Conservation (phyloP, 106 monocot species). For the Dendrobium officinale region DNA sequence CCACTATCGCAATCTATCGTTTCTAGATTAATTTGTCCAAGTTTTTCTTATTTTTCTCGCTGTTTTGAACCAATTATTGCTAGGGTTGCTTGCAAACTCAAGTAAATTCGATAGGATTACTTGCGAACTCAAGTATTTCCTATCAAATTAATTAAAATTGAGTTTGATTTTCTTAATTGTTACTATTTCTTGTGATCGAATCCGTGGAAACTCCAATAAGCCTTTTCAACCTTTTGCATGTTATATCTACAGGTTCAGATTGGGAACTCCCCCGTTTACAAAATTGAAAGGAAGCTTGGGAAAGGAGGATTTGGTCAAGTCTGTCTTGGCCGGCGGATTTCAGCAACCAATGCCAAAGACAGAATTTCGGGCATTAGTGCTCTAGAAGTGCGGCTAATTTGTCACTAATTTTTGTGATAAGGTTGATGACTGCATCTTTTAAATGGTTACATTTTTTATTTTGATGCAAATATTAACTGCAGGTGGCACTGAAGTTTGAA, state of each 20-base stretch:
- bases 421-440: not conserved
- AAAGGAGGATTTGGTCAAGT: slow-evolving; percentile 92
- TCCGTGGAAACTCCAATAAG: not conserved
- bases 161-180: not conserved
- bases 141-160: not conserved
- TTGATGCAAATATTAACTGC: not conserved
- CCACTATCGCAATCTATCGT: too few species aligned
- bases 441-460: not conserved
- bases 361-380: slow-evolving; percentile 32
- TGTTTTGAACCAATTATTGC: too few species aligned
- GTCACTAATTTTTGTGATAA: slow-evolving; percentile 2
- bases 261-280: slow-evolving; percentile 55
- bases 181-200: not conserved
- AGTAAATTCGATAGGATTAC: too few species aligned
- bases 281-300: slow-evolving; percentile 61
- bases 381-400: slow-evolving; percentile 39
- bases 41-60: too few species aligned
- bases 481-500: slow-evolving; percentile 88
- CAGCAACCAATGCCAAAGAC: slow-evolving; percentile 32
- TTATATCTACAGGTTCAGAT: slow-evolving; percentile 46
- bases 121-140: too few species aligned
- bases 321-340: slow-evolving; percentile 59
- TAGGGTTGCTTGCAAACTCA: too few species aligned
- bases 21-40: too few species aligned
- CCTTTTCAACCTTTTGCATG: slow-evolving; percentile 6